These are phyloP conservation scores for Oryza meridionalis DNA, from an alignment of 176 grass and related monocot genomes.

Conservation along the genomic window DNA sequence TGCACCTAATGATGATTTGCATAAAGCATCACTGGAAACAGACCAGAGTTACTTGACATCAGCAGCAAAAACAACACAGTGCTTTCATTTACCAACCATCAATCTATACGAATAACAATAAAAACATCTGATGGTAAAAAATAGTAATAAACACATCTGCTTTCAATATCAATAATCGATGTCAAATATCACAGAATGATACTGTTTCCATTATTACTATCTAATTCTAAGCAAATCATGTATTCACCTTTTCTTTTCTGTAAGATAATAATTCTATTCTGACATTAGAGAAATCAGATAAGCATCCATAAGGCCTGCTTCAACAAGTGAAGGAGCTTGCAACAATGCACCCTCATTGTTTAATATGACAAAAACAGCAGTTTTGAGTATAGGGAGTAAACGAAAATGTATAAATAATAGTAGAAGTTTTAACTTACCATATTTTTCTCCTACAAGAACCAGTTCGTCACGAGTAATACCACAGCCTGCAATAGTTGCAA, in stretches of 20 bases:
- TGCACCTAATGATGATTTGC: background rate
- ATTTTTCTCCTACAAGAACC: slow-evolving; percentile 88
- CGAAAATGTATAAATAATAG: slow-evolving; percentile 25
- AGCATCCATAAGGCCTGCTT: slow-evolving; percentile 15
- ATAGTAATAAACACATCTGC: background rate
- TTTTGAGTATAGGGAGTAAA: slow-evolving; percentile 2
- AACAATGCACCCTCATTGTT: slow-evolving; percentile 6
- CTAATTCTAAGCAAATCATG: slow-evolving; percentile 24
- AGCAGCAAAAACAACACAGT: background rate
- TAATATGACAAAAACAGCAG: slow-evolving; percentile 21
- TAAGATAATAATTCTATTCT: slow-evolving; percentile 27
- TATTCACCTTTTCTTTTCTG: background rate
- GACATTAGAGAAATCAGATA: slow-evolving; percentile 7
- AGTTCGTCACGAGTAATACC: slow-evolving; percentile 95
- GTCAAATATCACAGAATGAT: slow-evolving; percentile 11
- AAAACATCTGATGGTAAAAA: background rate
- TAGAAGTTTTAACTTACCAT: slow-evolving; percentile 44
- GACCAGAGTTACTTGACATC: background rate
- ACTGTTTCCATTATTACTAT: slow-evolving; percentile 8
- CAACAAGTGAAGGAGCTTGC: slow-evolving; percentile 35
- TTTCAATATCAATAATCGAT: background rate
- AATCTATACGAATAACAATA: background rate
- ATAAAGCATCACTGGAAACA: background rate
- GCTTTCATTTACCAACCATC: background rate
- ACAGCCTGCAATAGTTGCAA: slow-evolving; percentile 58